Conservation (phyloP, 495 filamentous ascomycete species). For the Daldinia decipiens region DNA sequence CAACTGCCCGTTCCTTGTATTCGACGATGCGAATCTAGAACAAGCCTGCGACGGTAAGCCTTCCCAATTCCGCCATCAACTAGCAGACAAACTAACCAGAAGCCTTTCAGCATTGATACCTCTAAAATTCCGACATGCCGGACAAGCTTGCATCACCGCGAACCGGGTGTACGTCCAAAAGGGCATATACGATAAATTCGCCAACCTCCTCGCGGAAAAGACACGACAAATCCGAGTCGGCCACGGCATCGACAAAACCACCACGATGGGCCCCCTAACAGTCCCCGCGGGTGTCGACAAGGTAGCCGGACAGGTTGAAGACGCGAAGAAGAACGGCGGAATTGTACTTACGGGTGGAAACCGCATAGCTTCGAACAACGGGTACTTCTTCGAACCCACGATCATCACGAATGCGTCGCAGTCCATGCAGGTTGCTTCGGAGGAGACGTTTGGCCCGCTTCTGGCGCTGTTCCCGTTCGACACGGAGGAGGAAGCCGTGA, state of each 20-base stretch:
- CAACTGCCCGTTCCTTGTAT: constrained; percentile 79
- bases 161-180: constrained; percentile 77
- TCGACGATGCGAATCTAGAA: constrained; percentile 77
- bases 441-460: constrained; percentile 78
- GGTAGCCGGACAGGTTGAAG: constrained; percentile 67
- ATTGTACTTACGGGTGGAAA: constrained; percentile 68
- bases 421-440: constrained; percentile 71
- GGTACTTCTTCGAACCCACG: constrained; percentile 80
- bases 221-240: constrained; percentile 69
- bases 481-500: constrained; percentile 73
- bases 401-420: constrained; percentile 69
- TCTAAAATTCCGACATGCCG: constrained; percentile 73
- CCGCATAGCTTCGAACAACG: constrained; percentile 48
- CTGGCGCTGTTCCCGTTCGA: constrained; percentile 75
- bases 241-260: constrained; percentile 66
- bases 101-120: constrained; percentile 57
- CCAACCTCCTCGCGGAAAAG: constrained; percentile 63
- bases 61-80: neutral
- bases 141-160: constrained; percentile 79
- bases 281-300: constrained; percentile 72
- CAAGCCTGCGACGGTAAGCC: constrained; percentile 63
- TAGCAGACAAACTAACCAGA: constrained; percentile 1
- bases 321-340: constrained; percentile 70
- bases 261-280: constrained; percentile 75
- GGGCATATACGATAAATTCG: constrained; percentile 64